A percentile compares a stretch with the other conserved stretches of the same genome.
Evolutionary conservation across 2,329 filamentous ascomycete genomes (phyloP).

Genomic region (Talaromyces sp.): DNA sequence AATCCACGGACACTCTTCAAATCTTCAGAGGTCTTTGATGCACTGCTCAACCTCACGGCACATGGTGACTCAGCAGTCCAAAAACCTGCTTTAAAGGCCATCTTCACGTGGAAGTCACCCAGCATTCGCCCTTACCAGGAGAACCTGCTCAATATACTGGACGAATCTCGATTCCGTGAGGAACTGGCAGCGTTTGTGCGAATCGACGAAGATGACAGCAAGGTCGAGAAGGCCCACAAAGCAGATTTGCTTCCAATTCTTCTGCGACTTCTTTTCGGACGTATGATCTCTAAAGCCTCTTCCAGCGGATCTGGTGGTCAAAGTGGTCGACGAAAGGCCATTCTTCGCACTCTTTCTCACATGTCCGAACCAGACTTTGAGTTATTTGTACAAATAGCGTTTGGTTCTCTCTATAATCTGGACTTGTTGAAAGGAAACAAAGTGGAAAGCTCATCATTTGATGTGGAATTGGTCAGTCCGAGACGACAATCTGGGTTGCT

Average conservation of each 20-base stretch:
- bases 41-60: conserved; percentile 68
- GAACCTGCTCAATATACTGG: conserved; percentile 77
- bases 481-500: conserved; percentile 86
- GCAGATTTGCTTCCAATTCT: conserved; percentile 75
- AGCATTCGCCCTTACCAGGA: conserved; percentile 75
- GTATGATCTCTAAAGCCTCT: conserved; percentile 77
- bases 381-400: conserved; percentile 76
- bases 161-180: conserved; percentile 87
- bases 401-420: conserved; percentile 63
- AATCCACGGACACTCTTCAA: conserved; percentile 83
- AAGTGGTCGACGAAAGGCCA: conserved; percentile 67
- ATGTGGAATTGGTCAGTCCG: conserved; percentile 55
- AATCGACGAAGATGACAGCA: conserved; percentile 57
- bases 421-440: conserved; percentile 50
- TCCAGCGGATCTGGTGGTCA: conserved; percentile 72
- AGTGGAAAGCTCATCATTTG: conserved; percentile 51
- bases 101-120: conserved; percentile 83
- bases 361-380: conserved; percentile 69
- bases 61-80: conserved; percentile 92
- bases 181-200: conserved; percentile 87
- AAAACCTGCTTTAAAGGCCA: conserved; percentile 73
- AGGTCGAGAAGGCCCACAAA: conserved; percentile 70
- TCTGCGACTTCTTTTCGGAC: conserved; percentile 80
- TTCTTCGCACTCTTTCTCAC: conserved; percentile 73
- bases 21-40: conserved; percentile 67